Evolutionary conservation across 1,284 basidiomycete genomes (phyloP).

Genomic region (Sparassis latifolia): DNA sequence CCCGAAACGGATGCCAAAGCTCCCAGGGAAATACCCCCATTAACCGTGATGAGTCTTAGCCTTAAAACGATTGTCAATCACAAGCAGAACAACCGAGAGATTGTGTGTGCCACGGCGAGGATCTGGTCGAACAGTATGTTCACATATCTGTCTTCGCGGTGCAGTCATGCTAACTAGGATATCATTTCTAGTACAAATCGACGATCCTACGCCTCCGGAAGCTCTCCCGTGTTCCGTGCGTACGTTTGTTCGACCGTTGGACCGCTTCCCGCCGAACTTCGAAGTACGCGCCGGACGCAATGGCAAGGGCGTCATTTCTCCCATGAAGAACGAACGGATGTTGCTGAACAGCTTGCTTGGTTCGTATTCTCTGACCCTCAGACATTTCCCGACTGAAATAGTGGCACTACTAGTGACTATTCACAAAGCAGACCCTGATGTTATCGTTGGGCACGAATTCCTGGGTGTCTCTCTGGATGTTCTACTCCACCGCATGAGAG

Average conservation of each 20-base stretch:
- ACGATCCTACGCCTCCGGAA: slow-evolving; percentile 87
- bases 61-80: slow-evolving; percentile 93
- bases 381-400: slow-evolving; percentile 90
- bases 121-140: slow-evolving; percentile 84
- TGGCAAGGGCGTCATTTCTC: too few relatives aligned
- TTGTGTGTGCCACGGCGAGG: slow-evolving; percentile 81
- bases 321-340: too few relatives aligned
- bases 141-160: background rate
- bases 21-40: slow-evolving; percentile 80
- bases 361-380: slow-evolving; percentile 52
- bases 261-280: slow-evolving; percentile 81
- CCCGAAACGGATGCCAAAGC: slow-evolving; percentile 66
- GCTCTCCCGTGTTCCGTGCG: slow-evolving; percentile 77
- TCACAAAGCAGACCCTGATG: too few relatives aligned
- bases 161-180: background rate
- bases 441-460: slow-evolving; percentile 76
- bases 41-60: slow-evolving; percentile 89
- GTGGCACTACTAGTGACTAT: slow-evolving; percentile 24
- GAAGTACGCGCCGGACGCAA: slow-evolving; percentile 34
- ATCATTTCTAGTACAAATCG: slow-evolving; percentile 22
- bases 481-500: slow-evolving; percentile 86
- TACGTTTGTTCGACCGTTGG: slow-evolving; percentile 92
- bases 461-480: slow-evolving; percentile 90
- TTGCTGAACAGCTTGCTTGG: slow-evolving; percentile 5
- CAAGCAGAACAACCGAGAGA: slow-evolving; percentile 87